phyloP scores from a whole-genome alignment of 495 filamentous ascomycete genomes.

The Trichoderma asperelloides region DNA sequence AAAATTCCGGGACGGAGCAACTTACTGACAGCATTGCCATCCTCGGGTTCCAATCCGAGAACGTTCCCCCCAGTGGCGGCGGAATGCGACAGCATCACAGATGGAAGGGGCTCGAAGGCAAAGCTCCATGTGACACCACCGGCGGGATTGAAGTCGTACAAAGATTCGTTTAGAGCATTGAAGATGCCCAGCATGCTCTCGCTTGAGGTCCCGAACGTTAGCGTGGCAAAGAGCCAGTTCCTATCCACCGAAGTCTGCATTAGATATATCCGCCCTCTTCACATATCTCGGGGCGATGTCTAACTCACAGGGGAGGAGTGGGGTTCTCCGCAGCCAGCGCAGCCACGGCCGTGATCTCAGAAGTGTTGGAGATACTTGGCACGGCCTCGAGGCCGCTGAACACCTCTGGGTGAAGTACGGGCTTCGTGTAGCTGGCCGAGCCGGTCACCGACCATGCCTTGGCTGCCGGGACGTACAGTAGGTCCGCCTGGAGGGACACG shows the following conservation, averaged over 20 bases:
- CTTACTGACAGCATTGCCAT: background rate
- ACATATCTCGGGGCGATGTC: background rate
- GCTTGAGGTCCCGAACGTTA: conserved; percentile 8
- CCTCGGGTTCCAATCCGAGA: background rate
- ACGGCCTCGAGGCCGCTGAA: conserved; percentile 8
- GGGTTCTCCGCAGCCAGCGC: background rate
- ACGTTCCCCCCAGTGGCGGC: background rate
- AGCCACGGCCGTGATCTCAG: background rate
- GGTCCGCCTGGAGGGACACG: conserved; percentile 15
- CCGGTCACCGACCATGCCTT: conserved; percentile 7
- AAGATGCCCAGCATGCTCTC: conserved; percentile 16
- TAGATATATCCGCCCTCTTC: background rate
- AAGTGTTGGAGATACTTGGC: conserved; percentile 3
- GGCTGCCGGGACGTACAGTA: conserved; percentile 6
- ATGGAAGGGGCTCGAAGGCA: conserved; percentile 40
- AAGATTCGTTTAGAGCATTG: conserved; percentile 11
- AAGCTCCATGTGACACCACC: conserved; percentile 18
- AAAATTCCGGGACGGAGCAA: background rate
- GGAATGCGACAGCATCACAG: conserved; percentile 18
- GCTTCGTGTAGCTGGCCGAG: conserved; percentile 15
- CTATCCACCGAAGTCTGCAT: background rate
- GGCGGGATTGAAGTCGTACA: conserved; percentile 11
- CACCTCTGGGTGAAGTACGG: conserved; percentile 10
- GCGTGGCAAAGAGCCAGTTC: background rate
- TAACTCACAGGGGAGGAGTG: conserved; percentile 10